phyloP scores from a whole-genome alignment of 306 rosid genomes.

The Acmispon strigosus region DNA sequence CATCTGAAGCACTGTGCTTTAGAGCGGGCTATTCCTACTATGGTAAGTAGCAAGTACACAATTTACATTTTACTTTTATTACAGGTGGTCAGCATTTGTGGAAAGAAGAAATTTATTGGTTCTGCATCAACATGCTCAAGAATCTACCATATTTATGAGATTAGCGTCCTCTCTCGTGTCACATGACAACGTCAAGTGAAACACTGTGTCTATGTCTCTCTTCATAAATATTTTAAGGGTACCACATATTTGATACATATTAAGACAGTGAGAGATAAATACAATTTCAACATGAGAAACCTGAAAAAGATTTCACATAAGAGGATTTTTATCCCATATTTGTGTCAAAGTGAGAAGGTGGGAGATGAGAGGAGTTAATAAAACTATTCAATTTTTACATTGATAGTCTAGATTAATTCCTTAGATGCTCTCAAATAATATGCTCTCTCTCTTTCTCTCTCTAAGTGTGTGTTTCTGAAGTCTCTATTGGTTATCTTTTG shows the following conservation, averaged over 20 bases:
- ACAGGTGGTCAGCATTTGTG: neutral
- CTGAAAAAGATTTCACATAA: too few species aligned
- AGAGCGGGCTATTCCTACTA: conserved; percentile 51
- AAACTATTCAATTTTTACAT: neutral
- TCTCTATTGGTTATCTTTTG: conserved; percentile 12
- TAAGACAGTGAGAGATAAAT: too few species aligned
- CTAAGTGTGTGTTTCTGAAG: neutral
- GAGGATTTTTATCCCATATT: too few species aligned
- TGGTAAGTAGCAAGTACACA: conserved; percentile 34
- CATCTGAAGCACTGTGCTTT: conserved; percentile 72
- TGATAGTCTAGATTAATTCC: neutral
- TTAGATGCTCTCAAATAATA: neutral
- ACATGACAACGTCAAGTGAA: too few species aligned
- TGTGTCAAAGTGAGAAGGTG: too few species aligned
- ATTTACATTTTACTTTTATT: neutral
- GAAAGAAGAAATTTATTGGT: neutral
- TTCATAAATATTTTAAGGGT: too few species aligned
- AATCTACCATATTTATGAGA: neutral
- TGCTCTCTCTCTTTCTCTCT: too few species aligned
- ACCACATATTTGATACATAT: too few species aligned
- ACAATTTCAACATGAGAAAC: too few species aligned
- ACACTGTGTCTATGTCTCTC: too few species aligned
- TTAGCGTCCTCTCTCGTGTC: too few species aligned
- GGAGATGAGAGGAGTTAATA: too few species aligned
- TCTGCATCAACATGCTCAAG: neutral